Percentiles rank a stretch among this genome's conserved stretches.
Evolutionary conservation across 148 eudicot genomes (phyloP).

Genomic region (Spergularia bocconei): DNA sequence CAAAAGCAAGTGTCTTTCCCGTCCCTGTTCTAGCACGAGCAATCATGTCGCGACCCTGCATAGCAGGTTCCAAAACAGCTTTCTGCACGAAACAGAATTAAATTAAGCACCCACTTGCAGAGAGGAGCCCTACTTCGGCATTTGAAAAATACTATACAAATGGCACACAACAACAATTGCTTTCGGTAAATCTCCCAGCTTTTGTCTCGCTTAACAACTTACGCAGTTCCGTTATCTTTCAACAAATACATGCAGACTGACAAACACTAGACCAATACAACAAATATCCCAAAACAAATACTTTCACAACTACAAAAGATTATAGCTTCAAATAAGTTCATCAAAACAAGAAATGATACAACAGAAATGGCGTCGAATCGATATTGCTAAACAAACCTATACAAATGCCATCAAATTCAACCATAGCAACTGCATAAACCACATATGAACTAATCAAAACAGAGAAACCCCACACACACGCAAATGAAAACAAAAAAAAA

Average conservation of each 20-base stretch:
- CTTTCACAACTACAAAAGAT: too few species aligned
- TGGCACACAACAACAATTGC: background rate
- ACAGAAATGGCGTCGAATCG: too few species aligned
- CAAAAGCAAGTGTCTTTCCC: conserved; percentile 98
- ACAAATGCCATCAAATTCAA: too few species aligned
- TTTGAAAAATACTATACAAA: background rate
- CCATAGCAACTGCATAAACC: too few species aligned
- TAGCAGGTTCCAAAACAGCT: conserved; percentile 98
- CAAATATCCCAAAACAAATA: too few species aligned
- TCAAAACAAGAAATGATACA: too few species aligned
- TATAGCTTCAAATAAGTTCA: too few species aligned
- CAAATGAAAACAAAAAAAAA: too few species aligned
- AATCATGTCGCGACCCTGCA: conserved; percentile 95
- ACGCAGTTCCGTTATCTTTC: background rate
- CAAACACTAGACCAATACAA: too few species aligned
- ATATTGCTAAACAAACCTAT: too few species aligned
- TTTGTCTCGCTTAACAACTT: background rate
- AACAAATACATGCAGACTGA: background rate
- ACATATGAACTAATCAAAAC: too few species aligned
- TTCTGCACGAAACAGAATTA: conserved; percentile 38
- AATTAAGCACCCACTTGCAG: background rate
- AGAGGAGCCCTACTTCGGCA: background rate
- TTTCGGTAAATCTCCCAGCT: background rate
- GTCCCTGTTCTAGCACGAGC: conserved; percentile 98
- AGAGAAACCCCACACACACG: too few species aligned